Evolutionary conservation across 441 rosid species (phyloP).

Genomic region (Populus hybrid): DNA sequence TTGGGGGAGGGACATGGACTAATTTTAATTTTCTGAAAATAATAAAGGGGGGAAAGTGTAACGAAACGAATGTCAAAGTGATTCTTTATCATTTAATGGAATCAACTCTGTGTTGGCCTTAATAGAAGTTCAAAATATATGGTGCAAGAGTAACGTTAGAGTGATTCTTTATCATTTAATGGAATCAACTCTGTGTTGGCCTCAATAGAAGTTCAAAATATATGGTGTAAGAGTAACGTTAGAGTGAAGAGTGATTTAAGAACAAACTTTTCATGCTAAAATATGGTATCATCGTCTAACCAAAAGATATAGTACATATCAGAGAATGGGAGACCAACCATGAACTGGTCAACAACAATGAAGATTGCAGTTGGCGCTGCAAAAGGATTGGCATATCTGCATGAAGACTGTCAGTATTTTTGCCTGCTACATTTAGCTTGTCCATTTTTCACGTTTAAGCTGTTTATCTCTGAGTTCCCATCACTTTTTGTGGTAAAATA

Average conservation of each 20-base stretch:
- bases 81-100: not conserved
- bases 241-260: not conserved
- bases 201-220: too few species aligned
- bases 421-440: not conserved
- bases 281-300: not conserved
- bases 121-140: not conserved
- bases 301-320: not conserved
- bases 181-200: too few species aligned
- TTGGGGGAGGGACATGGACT: not conserved
- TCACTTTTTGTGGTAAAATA: not conserved
- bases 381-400: constrained; percentile 15
- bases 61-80: not conserved
- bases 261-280: not conserved
- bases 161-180: too few species aligned
- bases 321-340: not conserved
- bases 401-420: constrained; percentile 62
- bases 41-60: not conserved
- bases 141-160: not conserved
- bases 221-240: too few species aligned
- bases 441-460: constrained; percentile 1
- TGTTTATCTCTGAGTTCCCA: constrained; percentile 6
- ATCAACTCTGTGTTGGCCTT: not conserved
- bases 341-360: constrained; percentile 15
- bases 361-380: constrained; percentile 9
- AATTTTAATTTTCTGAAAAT: not conserved